Conservation (phyloP, 2,329 filamentous ascomycete species). For the Metarhizium guizhouense region DNA sequence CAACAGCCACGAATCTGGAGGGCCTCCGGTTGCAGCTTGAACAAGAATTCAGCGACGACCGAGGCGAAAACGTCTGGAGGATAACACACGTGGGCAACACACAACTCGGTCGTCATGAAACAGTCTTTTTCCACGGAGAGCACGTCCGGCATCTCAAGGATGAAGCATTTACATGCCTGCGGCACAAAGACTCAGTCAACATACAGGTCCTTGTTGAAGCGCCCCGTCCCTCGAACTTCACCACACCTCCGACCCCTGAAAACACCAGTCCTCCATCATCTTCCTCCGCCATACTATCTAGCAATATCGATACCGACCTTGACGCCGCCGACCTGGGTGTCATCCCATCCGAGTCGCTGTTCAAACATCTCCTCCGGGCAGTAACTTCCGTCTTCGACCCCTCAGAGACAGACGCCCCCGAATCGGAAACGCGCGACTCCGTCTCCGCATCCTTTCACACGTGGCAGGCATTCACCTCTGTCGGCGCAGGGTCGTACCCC, state of each 20-base stretch:
- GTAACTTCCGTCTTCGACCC: constrained; percentile 35
- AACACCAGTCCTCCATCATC: constrained; percentile 5
- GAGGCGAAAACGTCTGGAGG: constrained; percentile 45
- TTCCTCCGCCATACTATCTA: background rate
- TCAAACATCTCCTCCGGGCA: constrained; percentile 37
- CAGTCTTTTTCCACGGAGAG: constrained; percentile 69
- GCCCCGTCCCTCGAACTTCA: constrained; percentile 17
- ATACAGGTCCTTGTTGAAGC: constrained; percentile 48
- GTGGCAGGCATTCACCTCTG: constrained; percentile 43
- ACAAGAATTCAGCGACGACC: constrained; percentile 42
- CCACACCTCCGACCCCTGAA: constrained; percentile 10
- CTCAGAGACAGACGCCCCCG: constrained; percentile 19
- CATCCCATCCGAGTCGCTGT: constrained; percentile 29
- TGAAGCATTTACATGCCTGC: constrained; percentile 72
- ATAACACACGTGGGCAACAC: constrained; percentile 76
- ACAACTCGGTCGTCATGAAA: constrained; percentile 78
- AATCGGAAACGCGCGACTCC: constrained; percentile 19
- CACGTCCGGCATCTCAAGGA: constrained; percentile 70
- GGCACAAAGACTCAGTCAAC: constrained; percentile 65
- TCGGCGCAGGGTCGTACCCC: constrained; percentile 54
- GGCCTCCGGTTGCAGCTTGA: constrained; percentile 58
- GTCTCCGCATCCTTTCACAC: constrained; percentile 33
- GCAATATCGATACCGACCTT: background rate
- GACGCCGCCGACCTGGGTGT: background rate
- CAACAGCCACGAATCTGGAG: constrained; percentile 42